Conservation (phyloP, 305 asterid genomes). For the Rubia occidens region DNA sequence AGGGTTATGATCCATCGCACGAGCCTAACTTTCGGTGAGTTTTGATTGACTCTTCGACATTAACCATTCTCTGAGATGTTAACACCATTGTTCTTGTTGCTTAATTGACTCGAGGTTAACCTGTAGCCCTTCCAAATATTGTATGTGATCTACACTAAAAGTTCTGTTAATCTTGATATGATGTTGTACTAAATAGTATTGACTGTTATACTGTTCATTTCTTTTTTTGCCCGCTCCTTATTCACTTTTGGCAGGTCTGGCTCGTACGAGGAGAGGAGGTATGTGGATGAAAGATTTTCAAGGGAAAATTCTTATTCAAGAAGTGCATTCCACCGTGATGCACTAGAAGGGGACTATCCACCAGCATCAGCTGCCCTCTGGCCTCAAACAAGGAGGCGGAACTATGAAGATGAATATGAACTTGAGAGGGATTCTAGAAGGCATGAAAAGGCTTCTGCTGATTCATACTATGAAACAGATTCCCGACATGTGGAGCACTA, state of each 20-base stretch:
- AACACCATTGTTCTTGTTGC: neutral
- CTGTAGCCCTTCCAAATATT: neutral
- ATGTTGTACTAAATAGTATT: neutral
- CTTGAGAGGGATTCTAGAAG: conserved; percentile 74
- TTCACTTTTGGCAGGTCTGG: conserved; percentile 68
- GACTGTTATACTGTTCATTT: conserved; percentile 17
- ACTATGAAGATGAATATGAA: conserved; percentile 70
- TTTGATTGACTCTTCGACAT: conserved; percentile 20
- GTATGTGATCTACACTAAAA: neutral
- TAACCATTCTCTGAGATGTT: conserved; percentile 23
- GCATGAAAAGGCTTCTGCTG: conserved; percentile 69
- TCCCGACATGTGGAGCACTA: conserved; percentile 31
- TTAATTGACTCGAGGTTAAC: neutral
- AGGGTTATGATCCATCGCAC: conserved; percentile 81
- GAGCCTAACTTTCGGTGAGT: conserved; percentile 90
- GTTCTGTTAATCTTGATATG: neutral
- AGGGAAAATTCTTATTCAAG: conserved; percentile 71
- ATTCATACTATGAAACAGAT: conserved; percentile 30
- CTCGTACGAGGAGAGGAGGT: conserved; percentile 87
- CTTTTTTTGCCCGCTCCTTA: conserved; percentile 27
- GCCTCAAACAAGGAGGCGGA: conserved; percentile 78
- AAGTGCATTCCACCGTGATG: conserved; percentile 65
- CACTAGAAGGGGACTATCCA: conserved; percentile 75
- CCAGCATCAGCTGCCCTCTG: conserved; percentile 60
- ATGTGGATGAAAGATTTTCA: conserved; percentile 76